Conservation (phyloP, 2,329 filamentous ascomycete genomes). For the Lachnellula suecica region DNA sequence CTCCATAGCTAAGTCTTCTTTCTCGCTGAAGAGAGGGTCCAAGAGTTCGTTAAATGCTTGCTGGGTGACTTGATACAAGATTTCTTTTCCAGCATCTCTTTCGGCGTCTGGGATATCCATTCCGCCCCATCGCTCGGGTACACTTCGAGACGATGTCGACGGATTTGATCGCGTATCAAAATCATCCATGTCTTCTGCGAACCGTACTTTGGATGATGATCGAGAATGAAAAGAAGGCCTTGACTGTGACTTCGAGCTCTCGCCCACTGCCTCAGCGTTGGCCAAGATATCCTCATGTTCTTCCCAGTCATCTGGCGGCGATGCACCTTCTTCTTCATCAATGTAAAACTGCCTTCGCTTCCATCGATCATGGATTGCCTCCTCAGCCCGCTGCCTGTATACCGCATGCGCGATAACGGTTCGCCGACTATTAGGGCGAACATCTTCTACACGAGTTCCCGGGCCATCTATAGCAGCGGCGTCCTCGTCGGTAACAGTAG, state of each 20-base stretch:
- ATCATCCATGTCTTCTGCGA: slow-evolving; percentile 70
- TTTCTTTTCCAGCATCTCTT: slow-evolving; percentile 69
- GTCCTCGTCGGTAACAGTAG: slow-evolving; percentile 31
- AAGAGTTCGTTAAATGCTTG: slow-evolving; percentile 92
- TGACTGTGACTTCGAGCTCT: slow-evolving; percentile 44
- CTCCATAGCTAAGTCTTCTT: slow-evolving; percentile 73
- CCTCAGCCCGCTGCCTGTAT: slow-evolving; percentile 23
- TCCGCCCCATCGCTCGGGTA: slow-evolving; percentile 74
- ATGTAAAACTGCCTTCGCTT: slow-evolving; percentile 76
- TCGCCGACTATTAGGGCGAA: slow-evolving; percentile 19
- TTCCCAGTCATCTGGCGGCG: slow-evolving; percentile 62
- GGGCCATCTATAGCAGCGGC: slow-evolving; percentile 28
- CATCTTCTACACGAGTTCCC: slow-evolving; percentile 22
- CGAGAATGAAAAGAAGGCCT: slow-evolving; percentile 54
- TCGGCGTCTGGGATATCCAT: slow-evolving; percentile 80
- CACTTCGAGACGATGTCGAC: slow-evolving; percentile 69
- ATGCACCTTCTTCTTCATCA: slow-evolving; percentile 78
- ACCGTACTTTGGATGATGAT: slow-evolving; percentile 77
- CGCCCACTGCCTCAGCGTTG: slow-evolving; percentile 26
- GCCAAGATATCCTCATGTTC: slow-evolving; percentile 55
- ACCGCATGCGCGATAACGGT: slow-evolving; percentile 27
- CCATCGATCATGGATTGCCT: slow-evolving; percentile 67
- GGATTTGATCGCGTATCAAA: slow-evolving; percentile 70
- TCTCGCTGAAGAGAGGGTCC: slow-evolving; percentile 78
- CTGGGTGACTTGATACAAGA: slow-evolving; percentile 88